Conservation (phyloP, 2,329 filamentous ascomycete genomes). For the Stemphylium lycopersici region DNA sequence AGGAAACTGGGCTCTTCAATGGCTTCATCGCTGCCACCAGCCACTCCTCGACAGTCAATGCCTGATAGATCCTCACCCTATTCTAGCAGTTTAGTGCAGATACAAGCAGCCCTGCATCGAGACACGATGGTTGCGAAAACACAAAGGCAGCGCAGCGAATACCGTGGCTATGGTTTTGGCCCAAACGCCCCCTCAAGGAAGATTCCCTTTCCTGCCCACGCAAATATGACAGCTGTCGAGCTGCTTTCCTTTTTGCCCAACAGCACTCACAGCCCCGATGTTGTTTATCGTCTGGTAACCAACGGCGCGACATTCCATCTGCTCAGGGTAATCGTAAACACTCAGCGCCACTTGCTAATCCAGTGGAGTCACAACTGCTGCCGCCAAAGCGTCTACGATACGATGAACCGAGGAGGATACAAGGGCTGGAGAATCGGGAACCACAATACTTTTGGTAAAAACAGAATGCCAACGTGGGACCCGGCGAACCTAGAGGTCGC, state of each 20-base stretch:
- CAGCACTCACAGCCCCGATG: slow-evolving; percentile 24
- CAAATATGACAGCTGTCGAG: slow-evolving; percentile 32
- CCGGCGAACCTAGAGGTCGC: slow-evolving; percentile 7
- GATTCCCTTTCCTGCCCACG: slow-evolving; percentile 22
- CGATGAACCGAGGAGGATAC: slow-evolving; percentile 27
- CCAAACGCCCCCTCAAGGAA: slow-evolving; percentile 12
- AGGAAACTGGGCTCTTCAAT: no score
- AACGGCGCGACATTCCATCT: slow-evolving; percentile 21
- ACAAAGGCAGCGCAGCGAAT: not conserved
- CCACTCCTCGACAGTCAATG: no score
- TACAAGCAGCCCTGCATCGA: not conserved
- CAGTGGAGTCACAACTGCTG: slow-evolving; percentile 16
- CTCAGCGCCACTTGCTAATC: slow-evolving; percentile 16
- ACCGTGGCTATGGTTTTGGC: slow-evolving; percentile 7
- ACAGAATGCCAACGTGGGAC: slow-evolving; percentile 13
- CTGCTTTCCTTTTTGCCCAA: slow-evolving; percentile 33
- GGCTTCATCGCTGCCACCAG: no score
- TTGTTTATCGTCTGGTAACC: slow-evolving; percentile 30
- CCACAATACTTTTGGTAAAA: slow-evolving; percentile 16
- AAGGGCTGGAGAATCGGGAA: slow-evolving; percentile 23
- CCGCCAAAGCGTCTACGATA: slow-evolving; percentile 20
- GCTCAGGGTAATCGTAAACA: slow-evolving; percentile 26
- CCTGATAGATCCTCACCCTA: not conserved
- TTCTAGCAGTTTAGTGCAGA: not conserved
- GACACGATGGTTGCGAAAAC: not conserved